A percentile compares a stretch with the other conserved stretches of the same genome.
Evolutionary conservation across 2,329 filamentous ascomycete genomes (phyloP).

Genomic region (Pezicula radicicola): DNA sequence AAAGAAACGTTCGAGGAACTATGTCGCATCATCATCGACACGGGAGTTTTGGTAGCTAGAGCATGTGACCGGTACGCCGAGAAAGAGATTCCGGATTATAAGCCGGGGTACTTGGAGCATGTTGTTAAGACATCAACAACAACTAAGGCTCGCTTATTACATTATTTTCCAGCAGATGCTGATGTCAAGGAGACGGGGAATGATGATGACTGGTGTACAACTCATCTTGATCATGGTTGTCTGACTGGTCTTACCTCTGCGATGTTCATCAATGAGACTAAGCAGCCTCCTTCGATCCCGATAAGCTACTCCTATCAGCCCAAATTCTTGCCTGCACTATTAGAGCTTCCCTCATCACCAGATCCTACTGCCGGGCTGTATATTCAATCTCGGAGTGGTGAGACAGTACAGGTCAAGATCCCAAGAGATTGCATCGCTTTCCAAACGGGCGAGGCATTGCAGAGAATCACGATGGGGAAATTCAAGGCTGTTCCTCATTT

Average conservation of each 20-base stretch:
- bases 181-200: conserved; percentile 36
- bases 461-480: conserved; percentile 84
- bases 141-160: conserved; percentile 86
- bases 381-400: conserved; percentile 80
- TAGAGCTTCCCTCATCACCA: conserved; percentile 72
- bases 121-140: conserved; percentile 83
- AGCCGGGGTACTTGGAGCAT: conserved; percentile 74
- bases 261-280: conserved; percentile 87
- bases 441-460: conserved; percentile 89
- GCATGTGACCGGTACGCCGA: conserved; percentile 86
- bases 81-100: conserved; percentile 74
- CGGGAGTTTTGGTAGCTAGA: conserved; percentile 82
- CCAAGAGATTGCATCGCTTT: conserved; percentile 91
- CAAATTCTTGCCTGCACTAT: conserved; percentile 45
- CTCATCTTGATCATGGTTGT: conserved; percentile 87
- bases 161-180: conserved; percentile 75
- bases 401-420: conserved; percentile 87
- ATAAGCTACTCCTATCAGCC: conserved; percentile 25
- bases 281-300: conserved; percentile 31
- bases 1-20: conserved; percentile 68
- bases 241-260: conserved; percentile 90
- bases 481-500: conserved; percentile 97
- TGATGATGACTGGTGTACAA: conserved; percentile 93
- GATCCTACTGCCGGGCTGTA: conserved; percentile 88
- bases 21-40: conserved; percentile 84